A percentile compares a stretch with the other conserved stretches of the same genome.
phyloP scores from a whole-genome alignment of 208 protist genomes.

The Leptomonas pyrrhocoris region DNA sequence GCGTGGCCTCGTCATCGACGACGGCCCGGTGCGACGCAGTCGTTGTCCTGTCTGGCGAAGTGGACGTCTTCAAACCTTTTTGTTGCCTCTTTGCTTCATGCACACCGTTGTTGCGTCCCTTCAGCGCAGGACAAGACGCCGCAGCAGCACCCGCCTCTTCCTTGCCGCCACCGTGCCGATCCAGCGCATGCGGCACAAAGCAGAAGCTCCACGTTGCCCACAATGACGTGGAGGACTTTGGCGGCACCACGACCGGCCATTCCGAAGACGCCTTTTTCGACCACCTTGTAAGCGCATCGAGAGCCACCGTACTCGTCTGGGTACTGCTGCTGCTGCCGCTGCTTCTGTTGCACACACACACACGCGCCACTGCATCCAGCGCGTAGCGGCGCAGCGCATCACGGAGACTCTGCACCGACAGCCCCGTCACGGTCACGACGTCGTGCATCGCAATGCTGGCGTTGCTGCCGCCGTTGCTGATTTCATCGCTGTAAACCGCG shows the following conservation, averaged over 20 bases:
- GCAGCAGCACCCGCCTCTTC: too few species aligned
- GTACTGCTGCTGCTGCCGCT: too few species aligned
- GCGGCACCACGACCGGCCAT: conserved; percentile 11
- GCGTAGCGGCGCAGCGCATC: conserved; percentile 24
- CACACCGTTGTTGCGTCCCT: too few species aligned
- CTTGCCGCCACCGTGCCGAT: neutral
- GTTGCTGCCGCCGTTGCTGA: neutral
- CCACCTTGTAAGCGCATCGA: neutral
- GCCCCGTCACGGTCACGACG: conserved; percentile 8
- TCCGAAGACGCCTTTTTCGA: neutral
- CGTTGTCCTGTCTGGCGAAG: too few species aligned
- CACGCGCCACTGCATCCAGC: neutral
- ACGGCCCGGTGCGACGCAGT: too few species aligned
- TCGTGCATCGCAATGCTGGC: neutral
- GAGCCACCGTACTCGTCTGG: too few species aligned
- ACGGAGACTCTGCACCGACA: conserved; percentile 8
- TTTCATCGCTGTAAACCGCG: too few species aligned
- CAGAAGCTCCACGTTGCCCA: conserved; percentile 22
- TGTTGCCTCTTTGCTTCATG: too few species aligned
- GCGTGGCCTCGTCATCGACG: too few species aligned
- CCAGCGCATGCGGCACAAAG: conserved; percentile 10
- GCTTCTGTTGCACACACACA: neutral
- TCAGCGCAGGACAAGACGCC: neutral
- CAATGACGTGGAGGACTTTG: neutral
- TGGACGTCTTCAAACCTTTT: too few species aligned